These are phyloP conservation scores for Parmelia sp. DNA, from an alignment of 495 filamentous ascomycete genomes.

Conservation along the genomic window DNA sequence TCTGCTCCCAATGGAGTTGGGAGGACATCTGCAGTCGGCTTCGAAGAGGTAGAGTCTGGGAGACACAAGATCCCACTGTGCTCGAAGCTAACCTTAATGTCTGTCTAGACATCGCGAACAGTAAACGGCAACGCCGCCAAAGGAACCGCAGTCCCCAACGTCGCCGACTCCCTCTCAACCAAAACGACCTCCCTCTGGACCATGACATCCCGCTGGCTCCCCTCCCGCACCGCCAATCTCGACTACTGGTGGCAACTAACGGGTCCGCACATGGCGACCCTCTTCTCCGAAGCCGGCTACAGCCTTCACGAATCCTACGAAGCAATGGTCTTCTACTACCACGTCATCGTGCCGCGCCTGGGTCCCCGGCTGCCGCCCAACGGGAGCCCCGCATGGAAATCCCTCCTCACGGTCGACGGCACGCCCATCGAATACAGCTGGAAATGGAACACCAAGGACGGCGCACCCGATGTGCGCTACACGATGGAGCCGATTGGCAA, in stretches of 20 bases:
- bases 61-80: background rate
- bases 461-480: slow-evolving; percentile 26
- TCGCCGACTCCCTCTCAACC: background rate
- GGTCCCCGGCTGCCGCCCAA: slow-evolving; percentile 5
- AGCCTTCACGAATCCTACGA: background rate
- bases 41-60: background rate
- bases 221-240: background rate
- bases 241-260: slow-evolving; percentile 10
- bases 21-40: background rate
- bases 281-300: background rate
- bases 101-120: background rate
- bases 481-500: slow-evolving; percentile 24
- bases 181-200: background rate
- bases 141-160: background rate
- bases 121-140: background rate
- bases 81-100: background rate
- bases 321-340: slow-evolving; percentile 1
- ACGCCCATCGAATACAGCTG: slow-evolving; percentile 28
- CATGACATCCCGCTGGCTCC: background rate
- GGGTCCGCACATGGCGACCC: background rate
- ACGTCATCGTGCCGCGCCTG: background rate
- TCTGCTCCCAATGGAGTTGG: background rate
- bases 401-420: slow-evolving; percentile 23
- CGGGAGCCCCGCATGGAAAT: slow-evolving; percentile 21
- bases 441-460: slow-evolving; percentile 28